Percentiles rank a stretch among this genome's conserved stretches.
Evolutionary conservation across 1,284 basidiomycete species (phyloP).

Genomic region (Vanrija sp.): DNA sequence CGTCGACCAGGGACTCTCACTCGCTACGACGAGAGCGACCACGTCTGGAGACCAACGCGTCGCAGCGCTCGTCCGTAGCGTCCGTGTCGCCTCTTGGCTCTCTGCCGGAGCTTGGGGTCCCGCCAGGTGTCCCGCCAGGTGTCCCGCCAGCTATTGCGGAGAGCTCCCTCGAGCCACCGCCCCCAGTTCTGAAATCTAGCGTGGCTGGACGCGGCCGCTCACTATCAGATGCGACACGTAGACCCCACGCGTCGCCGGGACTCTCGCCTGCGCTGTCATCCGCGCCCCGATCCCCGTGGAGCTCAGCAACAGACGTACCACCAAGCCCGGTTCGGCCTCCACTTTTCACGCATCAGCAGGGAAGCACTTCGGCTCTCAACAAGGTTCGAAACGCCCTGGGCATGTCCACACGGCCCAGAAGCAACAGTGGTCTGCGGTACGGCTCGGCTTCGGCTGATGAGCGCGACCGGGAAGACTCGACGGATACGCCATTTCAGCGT

Average conservation of each 20-base stretch:
- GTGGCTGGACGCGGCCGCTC: slow-evolving; percentile 10
- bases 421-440: slow-evolving; percentile 29
- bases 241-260: too few species aligned
- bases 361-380: too few species aligned
- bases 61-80: background rate
- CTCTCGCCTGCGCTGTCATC: slow-evolving; percentile 1
- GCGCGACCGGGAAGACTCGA: slow-evolving; percentile 5
- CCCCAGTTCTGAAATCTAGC: background rate
- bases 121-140: too few species aligned
- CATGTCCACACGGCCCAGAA: slow-evolving; percentile 21
- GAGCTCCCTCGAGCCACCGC: too few species aligned
- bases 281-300: slow-evolving; percentile 1
- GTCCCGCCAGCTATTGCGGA: too few species aligned
- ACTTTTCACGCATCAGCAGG: too few species aligned
- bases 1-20: too few species aligned
- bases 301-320: background rate
- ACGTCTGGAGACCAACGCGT: background rate
- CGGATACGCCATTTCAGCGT: slow-evolving; percentile 2
- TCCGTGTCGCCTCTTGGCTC: slow-evolving; percentile 1
- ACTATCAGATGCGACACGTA: slow-evolving; percentile 8
- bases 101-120: background rate
- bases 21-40: background rate
- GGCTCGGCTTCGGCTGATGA: slow-evolving; percentile 35
- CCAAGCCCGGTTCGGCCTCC: too few species aligned
- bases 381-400: too few species aligned